Base-by-base conservation (phyloP, 192 early-diverging fungal genomes). In the Powellomyces hirtus region DNA sequence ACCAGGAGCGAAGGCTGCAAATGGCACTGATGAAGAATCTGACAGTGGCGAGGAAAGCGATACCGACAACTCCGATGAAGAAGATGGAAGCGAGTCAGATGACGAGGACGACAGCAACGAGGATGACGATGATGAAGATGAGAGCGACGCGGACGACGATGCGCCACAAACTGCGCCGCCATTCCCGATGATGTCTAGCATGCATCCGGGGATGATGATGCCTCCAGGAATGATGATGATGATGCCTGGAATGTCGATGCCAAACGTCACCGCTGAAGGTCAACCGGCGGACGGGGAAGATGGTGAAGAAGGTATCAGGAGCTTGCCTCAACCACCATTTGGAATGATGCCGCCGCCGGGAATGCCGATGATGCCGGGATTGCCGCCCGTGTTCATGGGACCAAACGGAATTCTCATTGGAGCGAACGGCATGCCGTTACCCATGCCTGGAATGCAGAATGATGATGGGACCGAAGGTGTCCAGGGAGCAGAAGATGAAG, bases 341-440 rank as follows among this genome's bases (percentile, higher is more conserved):
- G 20, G n/a, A 20, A 64, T 70, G 68, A 64, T 70, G 61, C 27
- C 40, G 60, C 52, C 65, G 36, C 52, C 52, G 33, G 37, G 26
- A 40, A 69, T 69, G 55, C 24, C 56, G 11, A 31, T 34, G 1
- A 13, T 30, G 7, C 20, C 29, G 11, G 59, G 59, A n/a, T n/a
- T 37, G n/a, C 59, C 59, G 8, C 67, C 67, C 26, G 44, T 69
- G 56, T 38, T 69, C 11, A 60, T 69, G 55, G 67, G 57, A 16
- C 67, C 67, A 1, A 69, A 69, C 58, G 67, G 67, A 14, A 60
- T 69, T 24, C 14, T 69, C 24, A 60, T 69, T 22, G 67, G 67
- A 18, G 40, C 67, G 6, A 69, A 69, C 49, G 67, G 67, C 11
- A 60, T 69, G 67, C 67, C 67, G 30, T 18, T 69, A 20, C 55